Conservation (phyloP, 352 stramenopile genomes). For the Pythium utonaiense region DNA sequence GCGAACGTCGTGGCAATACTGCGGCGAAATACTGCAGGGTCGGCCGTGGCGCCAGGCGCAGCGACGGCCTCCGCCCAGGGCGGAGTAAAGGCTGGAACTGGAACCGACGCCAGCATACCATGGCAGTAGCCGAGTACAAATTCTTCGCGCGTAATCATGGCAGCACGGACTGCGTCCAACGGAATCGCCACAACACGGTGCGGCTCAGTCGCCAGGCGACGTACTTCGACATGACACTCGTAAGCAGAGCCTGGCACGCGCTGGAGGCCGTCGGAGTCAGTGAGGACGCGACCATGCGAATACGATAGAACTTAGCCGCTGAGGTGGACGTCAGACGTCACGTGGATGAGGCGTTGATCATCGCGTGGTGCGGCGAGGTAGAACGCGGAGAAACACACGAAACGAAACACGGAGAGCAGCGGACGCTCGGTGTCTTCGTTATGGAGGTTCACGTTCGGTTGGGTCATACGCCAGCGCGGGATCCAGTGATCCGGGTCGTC, state of each 20-base stretch:
- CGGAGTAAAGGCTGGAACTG: neutral
- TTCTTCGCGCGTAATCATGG: neutral
- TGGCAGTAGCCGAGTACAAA: constrained; percentile 10
- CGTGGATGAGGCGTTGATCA: neutral
- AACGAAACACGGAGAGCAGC: constrained; percentile 1
- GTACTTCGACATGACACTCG: constrained; percentile 8
- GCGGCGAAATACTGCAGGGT: neutral
- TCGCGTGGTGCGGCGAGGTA: constrained; percentile 2
- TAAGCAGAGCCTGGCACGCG: constrained; percentile 4
- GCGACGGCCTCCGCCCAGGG: neutral
- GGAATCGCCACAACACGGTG: neutral
- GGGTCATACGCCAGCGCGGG: constrained; percentile 8
- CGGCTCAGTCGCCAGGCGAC: neutral
- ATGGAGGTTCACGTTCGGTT: neutral
- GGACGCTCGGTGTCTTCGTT: neutral
- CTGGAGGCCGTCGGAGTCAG: neutral
- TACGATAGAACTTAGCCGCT: constrained; percentile 9
- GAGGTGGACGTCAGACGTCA: neutral
- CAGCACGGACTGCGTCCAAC: neutral
- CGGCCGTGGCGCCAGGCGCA: neutral
- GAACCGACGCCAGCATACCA: neutral
- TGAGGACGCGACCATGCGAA: too few relatives aligned
- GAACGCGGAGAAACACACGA: constrained; percentile 3
- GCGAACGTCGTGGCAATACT: neutral
- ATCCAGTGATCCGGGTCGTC: neutral